phyloP scores from a whole-genome alignment of 1,284 basidiomycete species.

The Pterula multifida region DNA sequence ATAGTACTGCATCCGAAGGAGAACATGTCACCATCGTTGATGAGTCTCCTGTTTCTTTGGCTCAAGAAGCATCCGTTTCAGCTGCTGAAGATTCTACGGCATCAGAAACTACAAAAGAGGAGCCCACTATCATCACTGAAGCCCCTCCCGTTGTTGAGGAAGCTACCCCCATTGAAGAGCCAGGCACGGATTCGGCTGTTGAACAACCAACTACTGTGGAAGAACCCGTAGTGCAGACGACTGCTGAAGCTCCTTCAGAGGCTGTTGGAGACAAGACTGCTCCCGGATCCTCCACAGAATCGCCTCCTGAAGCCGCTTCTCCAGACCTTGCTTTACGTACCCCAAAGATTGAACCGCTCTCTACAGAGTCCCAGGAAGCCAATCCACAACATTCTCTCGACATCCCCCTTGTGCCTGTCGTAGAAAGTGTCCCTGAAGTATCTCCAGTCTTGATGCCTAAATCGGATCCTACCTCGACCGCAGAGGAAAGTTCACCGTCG shows the following conservation, averaged over 20 bases:
- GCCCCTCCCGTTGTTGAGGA: background rate
- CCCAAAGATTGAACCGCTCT: background rate
- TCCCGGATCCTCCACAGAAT: background rate
- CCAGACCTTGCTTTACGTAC: background rate
- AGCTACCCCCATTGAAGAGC: background rate
- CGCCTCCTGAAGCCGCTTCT: background rate
- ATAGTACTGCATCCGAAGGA: no score
- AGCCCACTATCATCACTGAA: background rate
- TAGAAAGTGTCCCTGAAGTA: background rate
- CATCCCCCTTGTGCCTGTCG: background rate
- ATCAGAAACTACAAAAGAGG: no score
- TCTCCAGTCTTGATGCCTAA: slow-evolving; percentile 1
- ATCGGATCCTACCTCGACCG: background rate
- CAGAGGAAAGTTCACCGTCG: background rate
- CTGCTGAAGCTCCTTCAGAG: no score
- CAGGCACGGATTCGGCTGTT: no score
- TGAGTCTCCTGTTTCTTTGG: no score
- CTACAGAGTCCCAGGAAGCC: background rate
- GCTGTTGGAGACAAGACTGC: background rate
- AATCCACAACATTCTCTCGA: background rate
- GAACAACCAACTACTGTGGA: no score
- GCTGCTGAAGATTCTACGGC: no score
- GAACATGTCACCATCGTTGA: no score
- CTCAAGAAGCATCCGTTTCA: no score
- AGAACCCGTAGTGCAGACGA: background rate